Evolutionary conservation across 495 filamentous ascomycete genomes (phyloP), one percentile per base, ranked within the genome.

Genomic region (Penicillium simplicissimum): DNA sequence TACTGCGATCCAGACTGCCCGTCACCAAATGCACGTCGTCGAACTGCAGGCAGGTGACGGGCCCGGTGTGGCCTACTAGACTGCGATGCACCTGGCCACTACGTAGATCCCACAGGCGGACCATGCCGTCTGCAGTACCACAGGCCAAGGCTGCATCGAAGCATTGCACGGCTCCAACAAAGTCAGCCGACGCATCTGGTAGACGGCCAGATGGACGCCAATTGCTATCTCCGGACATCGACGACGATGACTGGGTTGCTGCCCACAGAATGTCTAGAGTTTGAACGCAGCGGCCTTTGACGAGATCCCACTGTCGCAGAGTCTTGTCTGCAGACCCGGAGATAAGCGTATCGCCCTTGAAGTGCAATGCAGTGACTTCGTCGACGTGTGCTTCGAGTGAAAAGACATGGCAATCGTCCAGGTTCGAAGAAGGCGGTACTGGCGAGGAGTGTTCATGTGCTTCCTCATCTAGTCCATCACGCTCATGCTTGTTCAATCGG

Each of bases 211-310:
- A 72, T 15, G 81, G 78, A 59, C 86, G 79, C 75, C 87, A 87
- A 54, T 68, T 76, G 14, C 81, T 79, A 25, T 75, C 75, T 72
- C 78, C 60, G 75, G 78, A 83, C 82, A 92, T 61, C 9, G 82
- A 82, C 34, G 91, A 85, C 9, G 88, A 90, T 28, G 92, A 92
- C 72, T 98, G 96, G 3, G 95, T 93, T 1, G 95, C 92, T 5
- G 95, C 95, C 95, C 95, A 99, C 65, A 99, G 87, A n/a, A 99
- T 93, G 75, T 99, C 95, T 31, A 99, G 80, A 1, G 95, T 99
- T 76, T 99, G 95, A 34, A 98, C 91, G 74, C 95, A 98, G 53
- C 96, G 89, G 8, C 95, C 95, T 69, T 92, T 96, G 61, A 90
- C 89, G 35, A 99, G 78, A 82, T 99, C 95, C 95, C 95, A 99